Evolutionary conservation across 1,284 basidiomycete species (phyloP).

Genomic region (Cerrena zonata): DNA sequence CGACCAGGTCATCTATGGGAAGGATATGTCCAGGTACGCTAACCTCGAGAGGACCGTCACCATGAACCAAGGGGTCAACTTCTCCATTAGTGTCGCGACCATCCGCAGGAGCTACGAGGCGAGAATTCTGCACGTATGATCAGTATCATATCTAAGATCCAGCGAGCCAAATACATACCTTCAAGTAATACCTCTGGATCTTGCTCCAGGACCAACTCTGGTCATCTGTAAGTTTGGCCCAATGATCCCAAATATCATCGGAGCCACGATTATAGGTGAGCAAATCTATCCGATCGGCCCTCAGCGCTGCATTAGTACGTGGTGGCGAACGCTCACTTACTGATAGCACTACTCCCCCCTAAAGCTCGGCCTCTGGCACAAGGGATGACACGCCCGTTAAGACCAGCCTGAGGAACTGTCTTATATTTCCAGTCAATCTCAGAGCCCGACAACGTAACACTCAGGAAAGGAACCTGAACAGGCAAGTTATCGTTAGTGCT

Average conservation of each 20-base stretch:
- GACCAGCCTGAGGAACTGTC: constrained; percentile 16
- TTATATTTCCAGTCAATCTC: constrained; percentile 21
- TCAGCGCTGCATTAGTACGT: neutral
- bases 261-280: constrained; percentile 22
- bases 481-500: constrained; percentile 1
- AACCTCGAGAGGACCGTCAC: constrained; percentile 15
- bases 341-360: constrained; percentile 23
- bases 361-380: constrained; percentile 23
- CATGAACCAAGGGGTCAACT: constrained; percentile 17
- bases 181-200: constrained; percentile 16
- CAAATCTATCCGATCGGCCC: constrained; percentile 12
- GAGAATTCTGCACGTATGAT: constrained; percentile 14
- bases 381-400: constrained; percentile 21
- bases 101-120: constrained; percentile 17
- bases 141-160: neutral
- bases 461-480: constrained; percentile 9
- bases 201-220: constrained; percentile 27
- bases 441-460: constrained; percentile 5
- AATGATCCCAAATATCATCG: constrained; percentile 23
- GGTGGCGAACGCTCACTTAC: constrained; percentile 10
- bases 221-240: constrained; percentile 26
- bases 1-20: constrained; percentile 10
- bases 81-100: constrained; percentile 17
- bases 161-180: neutral
- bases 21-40: constrained; percentile 12